Evolutionary conservation across 768 basidiomycete genomes (phyloP).

Genomic region (Kwoniella europaea): DNA sequence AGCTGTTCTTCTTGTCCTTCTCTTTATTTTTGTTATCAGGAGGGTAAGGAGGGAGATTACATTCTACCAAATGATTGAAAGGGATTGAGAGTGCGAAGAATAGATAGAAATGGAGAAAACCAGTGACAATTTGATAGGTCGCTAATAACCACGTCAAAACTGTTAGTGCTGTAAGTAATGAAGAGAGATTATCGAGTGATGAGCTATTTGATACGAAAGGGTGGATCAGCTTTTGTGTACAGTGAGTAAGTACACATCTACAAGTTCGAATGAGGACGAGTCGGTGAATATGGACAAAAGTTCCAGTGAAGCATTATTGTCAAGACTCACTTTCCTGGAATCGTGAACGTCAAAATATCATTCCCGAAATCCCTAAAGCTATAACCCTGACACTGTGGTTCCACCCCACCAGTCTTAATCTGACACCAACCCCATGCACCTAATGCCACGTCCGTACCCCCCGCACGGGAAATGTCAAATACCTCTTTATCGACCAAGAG

Average conservation of each 20-base stretch:
- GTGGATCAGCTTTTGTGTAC: too few species aligned
- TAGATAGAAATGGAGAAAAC: conserved; percentile 48
- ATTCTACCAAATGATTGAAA: conserved; percentile 27
- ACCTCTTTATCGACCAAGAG: conserved; percentile 29
- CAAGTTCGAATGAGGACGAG: too few species aligned
- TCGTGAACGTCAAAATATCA: conserved; percentile 2
- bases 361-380: conserved; percentile 16
- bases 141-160: conserved; percentile 40
- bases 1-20: conserved; percentile 55
- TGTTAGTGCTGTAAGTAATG: conserved; percentile 31
- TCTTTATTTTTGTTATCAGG: conserved; percentile 60
- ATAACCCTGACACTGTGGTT: conserved; percentile 13
- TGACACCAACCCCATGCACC: conserved; percentile 48
- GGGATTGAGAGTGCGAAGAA: conserved; percentile 50
- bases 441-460: conserved; percentile 20
- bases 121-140: conserved; percentile 24
- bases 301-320: too few species aligned
- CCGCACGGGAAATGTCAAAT: conserved; percentile 24
- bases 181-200: conserved; percentile 22
- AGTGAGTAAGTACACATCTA: too few species aligned
- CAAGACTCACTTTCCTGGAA: conserved; percentile 19
- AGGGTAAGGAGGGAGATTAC: conserved; percentile 10
- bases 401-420: not conserved
- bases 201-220: conserved; percentile 15
- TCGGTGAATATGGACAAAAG: too few species aligned